Evolutionary conservation across 2,329 filamentous ascomycete species (phyloP), one percentile per base, ranked within the genome.

Genomic region (Epichloe uncinata): DNA sequence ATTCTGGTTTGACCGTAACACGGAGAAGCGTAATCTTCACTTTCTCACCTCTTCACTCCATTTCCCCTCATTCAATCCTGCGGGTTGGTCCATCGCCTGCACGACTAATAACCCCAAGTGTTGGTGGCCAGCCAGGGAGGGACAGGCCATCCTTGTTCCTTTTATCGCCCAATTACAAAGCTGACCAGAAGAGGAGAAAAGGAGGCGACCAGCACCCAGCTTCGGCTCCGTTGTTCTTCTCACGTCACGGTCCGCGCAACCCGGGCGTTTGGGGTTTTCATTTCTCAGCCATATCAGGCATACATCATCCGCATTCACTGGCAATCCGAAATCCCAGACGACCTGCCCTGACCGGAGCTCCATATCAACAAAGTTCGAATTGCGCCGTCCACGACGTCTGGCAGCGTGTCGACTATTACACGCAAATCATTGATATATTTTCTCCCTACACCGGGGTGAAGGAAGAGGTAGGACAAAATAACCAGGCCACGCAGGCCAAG

Each of bases 81-180:
- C 44, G 15, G 20, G 15, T 37, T 42, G 18, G 20, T 36, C 30
- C 20, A 13, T 49, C 16, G 26, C 22, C 8, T 30, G 42, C 41
- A 16, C 18, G 15, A 18, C 38, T n/a, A n/a, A n/a, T n/a, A 18
- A 15, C 12, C 35, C 20, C 42, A 20, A 12, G 36, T 18, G 45
- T 35, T 35, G 15, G 34, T 7, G 22, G 22, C 22, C 22, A 26
- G 22, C 42, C 48, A 40, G 48, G 42, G 42, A 45, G 48, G 48
- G 42, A 45, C 16, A 33, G 22, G 6, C 41, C 26, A 47, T 40
- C 49, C 49, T 38, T 38, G 49, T 38, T 42, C 20, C 26, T 4
- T 22, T 38, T 38, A 38, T 47, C 34, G 49, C 49, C 38, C 49
- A 47, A 50, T 11, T 7, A 35, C 45, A 40, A 30, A 49, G 35